These are phyloP conservation scores for Monilinia fructigena DNA, from an alignment of 2,329 filamentous ascomycete genomes.

Conservation along the genomic window DNA sequence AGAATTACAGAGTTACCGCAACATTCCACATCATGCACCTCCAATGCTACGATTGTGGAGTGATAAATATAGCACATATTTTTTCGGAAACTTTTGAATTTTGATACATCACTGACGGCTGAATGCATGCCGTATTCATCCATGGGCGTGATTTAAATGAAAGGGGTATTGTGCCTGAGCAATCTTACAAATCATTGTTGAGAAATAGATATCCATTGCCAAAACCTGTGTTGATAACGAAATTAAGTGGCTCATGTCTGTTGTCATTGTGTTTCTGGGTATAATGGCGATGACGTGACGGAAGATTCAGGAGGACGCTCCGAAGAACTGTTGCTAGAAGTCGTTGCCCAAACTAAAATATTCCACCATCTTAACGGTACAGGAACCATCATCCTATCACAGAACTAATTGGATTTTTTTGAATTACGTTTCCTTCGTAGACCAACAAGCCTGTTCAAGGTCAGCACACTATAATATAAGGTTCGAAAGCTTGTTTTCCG, in stretches of 20 bases:
- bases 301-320: not conserved
- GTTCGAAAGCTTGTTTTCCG: not conserved
- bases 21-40: not conserved
- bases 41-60: not conserved
- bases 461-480: not conserved
- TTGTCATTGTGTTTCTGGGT: not conserved
- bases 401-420: not conserved
- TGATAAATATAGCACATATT: not conserved
- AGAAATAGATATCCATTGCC: not conserved
- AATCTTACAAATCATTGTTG: not conserved
- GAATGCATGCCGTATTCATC: not conserved
- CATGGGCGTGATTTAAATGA: not conserved
- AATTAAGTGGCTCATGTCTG: not conserved
- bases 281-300: not conserved
- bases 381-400: not conserved
- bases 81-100: not conserved
- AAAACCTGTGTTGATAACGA: not conserved
- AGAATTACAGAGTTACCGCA: not conserved
- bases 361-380: not conserved
- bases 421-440: not conserved
- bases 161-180: conserved; percentile 4
- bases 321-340: not conserved
- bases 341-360: not conserved
- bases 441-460: not conserved
- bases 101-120: conserved; percentile 2